Evolutionary conservation across 371 early-diverging fungal genomes (phyloP).

Genomic region (Mucor circinelloides): DNA sequence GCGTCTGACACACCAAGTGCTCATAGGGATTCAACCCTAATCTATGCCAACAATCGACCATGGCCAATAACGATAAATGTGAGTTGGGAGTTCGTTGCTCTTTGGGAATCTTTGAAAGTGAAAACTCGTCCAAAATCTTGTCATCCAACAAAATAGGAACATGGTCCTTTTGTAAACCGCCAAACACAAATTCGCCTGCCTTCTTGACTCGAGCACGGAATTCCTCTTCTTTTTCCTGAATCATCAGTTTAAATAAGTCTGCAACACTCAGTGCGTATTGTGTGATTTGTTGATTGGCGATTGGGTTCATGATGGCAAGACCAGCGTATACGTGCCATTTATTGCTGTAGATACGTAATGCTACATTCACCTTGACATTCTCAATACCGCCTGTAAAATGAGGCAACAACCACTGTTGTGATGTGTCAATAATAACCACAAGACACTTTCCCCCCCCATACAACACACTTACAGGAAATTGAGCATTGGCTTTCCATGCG

Average conservation of each 20-base stretch:
- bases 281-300: conserved; percentile 80
- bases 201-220: conserved; percentile 73
- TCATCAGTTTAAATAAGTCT: conserved; percentile 92
- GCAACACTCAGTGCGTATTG: conserved; percentile 90
- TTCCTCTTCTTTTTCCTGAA: conserved; percentile 82
- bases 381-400: conserved; percentile 92
- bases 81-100: conserved; percentile 83
- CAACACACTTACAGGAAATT: conserved; percentile 71
- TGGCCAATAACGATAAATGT: conserved; percentile 89
- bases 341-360: conserved; percentile 89
- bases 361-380: conserved; percentile 92
- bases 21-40: conserved; percentile 89
- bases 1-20: conserved; percentile 94
- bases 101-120: conserved; percentile 84
- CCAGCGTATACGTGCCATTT: conserved; percentile 98
- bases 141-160: conserved; percentile 81
- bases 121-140: conserved; percentile 81
- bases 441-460: not conserved
- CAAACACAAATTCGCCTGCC: conserved; percentile 88
- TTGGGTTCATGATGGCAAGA: conserved; percentile 93
- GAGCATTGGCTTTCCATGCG: conserved; percentile 85
- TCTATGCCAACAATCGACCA: conserved; percentile 93
- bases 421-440: not conserved
- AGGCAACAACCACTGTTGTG: conserved; percentile 78
- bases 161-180: conserved; percentile 60